Evolutionary conservation across 495 filamentous ascomycete species (phyloP).

Genomic region (Symbiotaphrina buchneri): DNA sequence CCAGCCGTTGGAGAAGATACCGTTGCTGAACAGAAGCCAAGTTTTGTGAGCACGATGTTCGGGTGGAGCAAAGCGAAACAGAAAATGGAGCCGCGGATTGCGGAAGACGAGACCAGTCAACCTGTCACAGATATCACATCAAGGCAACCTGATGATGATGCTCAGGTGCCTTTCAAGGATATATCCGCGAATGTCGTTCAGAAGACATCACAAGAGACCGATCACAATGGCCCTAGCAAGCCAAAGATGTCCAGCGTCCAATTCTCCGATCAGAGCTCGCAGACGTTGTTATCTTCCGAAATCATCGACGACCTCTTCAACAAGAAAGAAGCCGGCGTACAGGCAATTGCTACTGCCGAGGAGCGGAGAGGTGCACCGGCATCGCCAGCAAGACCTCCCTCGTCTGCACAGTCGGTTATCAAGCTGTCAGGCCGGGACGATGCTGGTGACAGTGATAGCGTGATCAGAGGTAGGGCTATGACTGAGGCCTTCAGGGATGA

Average conservation of each 20-base stretch:
- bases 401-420: no score
- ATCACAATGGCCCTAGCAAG: background rate
- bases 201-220: constrained; percentile 1
- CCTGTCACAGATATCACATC: no score
- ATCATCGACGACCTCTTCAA: constrained; percentile 45
- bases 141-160: constrained; percentile 21
- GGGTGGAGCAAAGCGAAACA: constrained; percentile 17
- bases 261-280: constrained; percentile 42
- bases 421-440: no score
- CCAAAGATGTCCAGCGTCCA: constrained; percentile 5
- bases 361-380: background rate
- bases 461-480: constrained; percentile 1
- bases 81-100: constrained; percentile 17
- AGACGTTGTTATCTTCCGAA: constrained; percentile 52
- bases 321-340: constrained; percentile 11
- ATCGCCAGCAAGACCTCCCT: background rate
- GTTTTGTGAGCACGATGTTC: constrained; percentile 21
- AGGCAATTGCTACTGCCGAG: constrained; percentile 4
- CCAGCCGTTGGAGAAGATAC: no score
- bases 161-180: constrained; percentile 18
- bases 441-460: constrained; percentile 3
- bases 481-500: constrained; percentile 7
- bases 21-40: constrained; percentile 13
- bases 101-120: constrained; percentile 29
- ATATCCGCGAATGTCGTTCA: constrained; percentile 20